Conservation (phyloP, 2,329 filamentous ascomycete genomes). For the Penicillium sp. region DNA sequence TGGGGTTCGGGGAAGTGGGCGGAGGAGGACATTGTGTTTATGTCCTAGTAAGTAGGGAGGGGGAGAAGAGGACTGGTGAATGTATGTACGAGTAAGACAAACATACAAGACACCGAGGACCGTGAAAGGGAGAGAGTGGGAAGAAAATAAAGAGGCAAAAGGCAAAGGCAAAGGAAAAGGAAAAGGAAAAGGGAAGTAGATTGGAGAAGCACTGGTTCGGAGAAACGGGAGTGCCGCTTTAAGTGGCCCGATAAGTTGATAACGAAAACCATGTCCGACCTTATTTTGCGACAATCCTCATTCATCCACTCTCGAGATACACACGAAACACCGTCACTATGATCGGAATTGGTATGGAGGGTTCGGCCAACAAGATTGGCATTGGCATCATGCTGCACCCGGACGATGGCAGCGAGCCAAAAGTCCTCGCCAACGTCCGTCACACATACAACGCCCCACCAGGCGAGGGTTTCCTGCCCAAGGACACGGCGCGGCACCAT, state of each 20-base stretch:
- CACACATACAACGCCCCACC: conserved; percentile 92
- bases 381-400: conserved; percentile 84
- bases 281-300: background rate
- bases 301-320: background rate
- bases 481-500: conserved; percentile 93
- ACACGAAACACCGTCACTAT: conserved; percentile 37
- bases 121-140: conserved; percentile 7
- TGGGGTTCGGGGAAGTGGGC: conserved; percentile 35
- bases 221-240: conserved; percentile 19
- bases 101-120: background rate
- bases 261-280: conserved; percentile 10
- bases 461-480: conserved; percentile 90
- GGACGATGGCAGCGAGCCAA: conserved; percentile 53
- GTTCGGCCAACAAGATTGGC: conserved; percentile 96
- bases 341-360: conserved; percentile 76
- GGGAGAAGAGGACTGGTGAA: conserved; percentile 6
- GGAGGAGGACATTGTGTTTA: conserved; percentile 33
- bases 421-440: conserved; percentile 86
- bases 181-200: conserved; percentile 16
- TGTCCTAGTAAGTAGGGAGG: conserved; percentile 10
- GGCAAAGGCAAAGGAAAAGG: background rate
- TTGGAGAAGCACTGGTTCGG: conserved; percentile 12
- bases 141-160: conserved; percentile 10
- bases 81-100: conserved; percentile 1
- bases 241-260: conserved; percentile 12